These are phyloP conservation scores for Capillidium heterosporum DNA, from an alignment of 371 early-diverging fungal genomes.

Conservation along the genomic window DNA sequence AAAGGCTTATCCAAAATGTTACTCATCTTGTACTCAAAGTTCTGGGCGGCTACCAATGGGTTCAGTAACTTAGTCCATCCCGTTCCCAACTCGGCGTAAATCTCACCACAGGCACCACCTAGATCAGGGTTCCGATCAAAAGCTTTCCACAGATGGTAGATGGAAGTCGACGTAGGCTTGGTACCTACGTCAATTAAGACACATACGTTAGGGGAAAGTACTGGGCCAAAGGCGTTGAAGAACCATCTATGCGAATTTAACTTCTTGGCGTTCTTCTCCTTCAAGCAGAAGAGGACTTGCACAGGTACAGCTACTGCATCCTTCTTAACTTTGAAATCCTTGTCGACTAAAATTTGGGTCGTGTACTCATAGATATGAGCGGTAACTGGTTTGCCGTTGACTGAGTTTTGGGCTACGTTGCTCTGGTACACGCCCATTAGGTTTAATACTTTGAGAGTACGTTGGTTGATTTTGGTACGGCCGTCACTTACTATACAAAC, in stretches of 20 bases:
- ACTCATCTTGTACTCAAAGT: constrained; percentile 94
- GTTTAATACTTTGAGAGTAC: constrained; percentile 51
- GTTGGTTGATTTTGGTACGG: constrained; percentile 38
- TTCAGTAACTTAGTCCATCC: constrained; percentile 42
- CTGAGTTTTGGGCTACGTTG: constrained; percentile 45
- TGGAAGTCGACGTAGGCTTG: constrained; percentile 48
- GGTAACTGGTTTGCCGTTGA: constrained; percentile 33
- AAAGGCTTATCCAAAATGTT: constrained; percentile 95
- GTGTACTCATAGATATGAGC: constrained; percentile 89
- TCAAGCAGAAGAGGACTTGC: constrained; percentile 70
- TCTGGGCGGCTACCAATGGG: constrained; percentile 84
- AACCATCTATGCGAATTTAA: constrained; percentile 87
- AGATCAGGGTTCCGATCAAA: constrained; percentile 54
- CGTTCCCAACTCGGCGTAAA: constrained; percentile 51
- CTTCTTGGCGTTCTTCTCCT: constrained; percentile 62
- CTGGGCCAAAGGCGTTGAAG: constrained; percentile 66
- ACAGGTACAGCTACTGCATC: constrained; percentile 48
- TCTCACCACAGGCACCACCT: constrained; percentile 83
- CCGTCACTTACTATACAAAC: constrained; percentile 61
- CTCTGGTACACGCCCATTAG: constrained; percentile 73
- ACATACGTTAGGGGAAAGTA: constrained; percentile 59
- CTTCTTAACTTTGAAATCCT: constrained; percentile 24
- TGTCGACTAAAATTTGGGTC: constrained; percentile 45
- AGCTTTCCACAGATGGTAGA: constrained; percentile 72
- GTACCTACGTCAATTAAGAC: constrained; percentile 81